A percentile compares a stretch with the other conserved stretches of the same genome.
Conservation (phyloP, 805 yeast species). For the Saccharomycodes ludwigii region DNA sequence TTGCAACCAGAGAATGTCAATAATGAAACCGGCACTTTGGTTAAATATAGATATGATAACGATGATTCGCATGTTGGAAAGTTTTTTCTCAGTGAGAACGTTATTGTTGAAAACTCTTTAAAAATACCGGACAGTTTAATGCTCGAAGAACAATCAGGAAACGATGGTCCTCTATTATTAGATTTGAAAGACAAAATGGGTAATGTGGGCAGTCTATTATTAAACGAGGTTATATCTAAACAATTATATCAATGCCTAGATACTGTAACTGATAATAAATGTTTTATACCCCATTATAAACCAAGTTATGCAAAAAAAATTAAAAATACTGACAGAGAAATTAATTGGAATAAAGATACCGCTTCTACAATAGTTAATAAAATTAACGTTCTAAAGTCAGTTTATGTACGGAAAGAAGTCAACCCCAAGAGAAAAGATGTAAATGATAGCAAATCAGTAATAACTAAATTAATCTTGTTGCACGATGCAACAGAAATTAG, state of each 20-base stretch:
- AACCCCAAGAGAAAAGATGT: too few relatives aligned
- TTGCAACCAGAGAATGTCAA: too few relatives aligned
- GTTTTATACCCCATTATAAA: background rate
- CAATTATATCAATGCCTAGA: background rate
- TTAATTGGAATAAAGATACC: conserved; percentile 1
- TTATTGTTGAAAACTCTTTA: background rate
- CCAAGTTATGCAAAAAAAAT: conserved; percentile 1
- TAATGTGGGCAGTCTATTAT: background rate
- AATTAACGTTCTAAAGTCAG: too few relatives aligned
- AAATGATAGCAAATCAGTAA: too few relatives aligned
- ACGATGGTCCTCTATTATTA: background rate
- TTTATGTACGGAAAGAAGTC: too few relatives aligned
- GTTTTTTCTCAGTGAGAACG: conserved; percentile 2
- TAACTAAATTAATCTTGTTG: too few relatives aligned
- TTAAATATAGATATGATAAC: conserved; percentile 1
- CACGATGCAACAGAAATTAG: too few relatives aligned
- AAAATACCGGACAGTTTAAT: background rate
- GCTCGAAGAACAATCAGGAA: background rate
- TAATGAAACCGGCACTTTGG: conserved; percentile 24
- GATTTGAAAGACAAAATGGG: background rate
- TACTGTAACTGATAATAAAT: background rate
- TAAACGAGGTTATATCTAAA: conserved; percentile 1
- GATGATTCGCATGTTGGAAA: background rate
- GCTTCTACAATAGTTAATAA: background rate
- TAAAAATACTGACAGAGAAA: background rate